phyloP scores from a whole-genome alignment of 2,329 filamentous ascomycete species.

The Neocucurbitaria cava region DNA sequence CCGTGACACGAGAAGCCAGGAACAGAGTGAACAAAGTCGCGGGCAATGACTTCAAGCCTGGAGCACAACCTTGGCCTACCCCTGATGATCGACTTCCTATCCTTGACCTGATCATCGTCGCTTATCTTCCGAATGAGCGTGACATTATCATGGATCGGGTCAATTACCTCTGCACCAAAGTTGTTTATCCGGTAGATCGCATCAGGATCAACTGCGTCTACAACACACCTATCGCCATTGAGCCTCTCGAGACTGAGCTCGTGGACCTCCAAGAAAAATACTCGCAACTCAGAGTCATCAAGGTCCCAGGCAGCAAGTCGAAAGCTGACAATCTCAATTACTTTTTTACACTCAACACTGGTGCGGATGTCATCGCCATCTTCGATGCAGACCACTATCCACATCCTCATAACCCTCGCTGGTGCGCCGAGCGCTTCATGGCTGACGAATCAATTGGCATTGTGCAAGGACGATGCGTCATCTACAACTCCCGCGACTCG shows the following conservation, averaged over 20 bases:
- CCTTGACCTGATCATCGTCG: conserved; percentile 55
- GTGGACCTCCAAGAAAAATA: conserved; percentile 42
- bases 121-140: conserved; percentile 57
- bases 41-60: too few species aligned
- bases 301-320: conserved; percentile 53
- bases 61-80: conserved; percentile 37
- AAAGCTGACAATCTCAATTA: conserved; percentile 58
- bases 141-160: conserved; percentile 56
- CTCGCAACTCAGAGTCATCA: conserved; percentile 51
- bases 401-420: conserved; percentile 54
- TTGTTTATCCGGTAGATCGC: conserved; percentile 52
- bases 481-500: conserved; percentile 53
- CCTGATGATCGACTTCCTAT: conserved; percentile 47
- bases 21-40: conserved; percentile 35
- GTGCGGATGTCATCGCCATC: conserved; percentile 52
- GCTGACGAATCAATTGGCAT: conserved; percentile 50
- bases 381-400: conserved; percentile 57
- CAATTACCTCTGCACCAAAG: conserved; percentile 51
- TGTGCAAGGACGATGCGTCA: conserved; percentile 56
- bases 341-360: conserved; percentile 51
- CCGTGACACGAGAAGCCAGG: conserved; percentile 33
- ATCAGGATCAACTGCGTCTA: conserved; percentile 55
- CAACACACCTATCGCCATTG: conserved; percentile 54
- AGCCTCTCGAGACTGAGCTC: conserved; percentile 52
- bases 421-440: conserved; percentile 54